Conservation (phyloP, 768 basidiomycete species). For the Boletus reticuloceps region DNA sequence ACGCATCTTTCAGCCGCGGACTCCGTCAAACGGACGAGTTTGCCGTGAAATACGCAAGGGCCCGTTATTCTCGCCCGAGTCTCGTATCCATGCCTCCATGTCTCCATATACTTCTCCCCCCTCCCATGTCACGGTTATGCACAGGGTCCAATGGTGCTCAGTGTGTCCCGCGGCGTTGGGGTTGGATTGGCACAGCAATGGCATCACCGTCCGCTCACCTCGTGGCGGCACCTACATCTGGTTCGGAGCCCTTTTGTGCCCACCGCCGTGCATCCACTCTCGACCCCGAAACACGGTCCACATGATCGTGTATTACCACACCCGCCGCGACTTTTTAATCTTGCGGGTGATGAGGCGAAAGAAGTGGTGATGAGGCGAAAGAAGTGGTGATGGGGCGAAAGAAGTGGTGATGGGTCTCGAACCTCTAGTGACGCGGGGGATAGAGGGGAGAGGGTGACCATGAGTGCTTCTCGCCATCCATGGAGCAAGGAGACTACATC, state of each 20-base stretch:
- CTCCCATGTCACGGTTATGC: neutral
- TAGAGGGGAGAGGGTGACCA: neutral
- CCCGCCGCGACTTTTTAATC: constrained; percentile 21
- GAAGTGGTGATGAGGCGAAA: no score
- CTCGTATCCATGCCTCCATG: neutral
- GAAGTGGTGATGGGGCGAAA: no score
- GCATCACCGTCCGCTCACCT: constrained; percentile 9
- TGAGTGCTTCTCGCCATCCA: constrained; percentile 7
- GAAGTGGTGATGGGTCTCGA: constrained; percentile 12
- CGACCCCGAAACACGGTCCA: constrained; percentile 1
- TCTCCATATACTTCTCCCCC: neutral
- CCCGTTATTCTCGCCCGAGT: neutral
- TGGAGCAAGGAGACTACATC: neutral
- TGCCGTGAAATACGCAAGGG: constrained; percentile 1
- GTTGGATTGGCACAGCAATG: constrained; percentile 2
- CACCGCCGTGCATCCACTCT: constrained; percentile 12
- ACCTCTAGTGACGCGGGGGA: constrained; percentile 2
- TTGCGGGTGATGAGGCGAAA: constrained; percentile 4
- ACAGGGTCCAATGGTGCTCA: neutral
- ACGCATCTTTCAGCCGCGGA: constrained; percentile 7
- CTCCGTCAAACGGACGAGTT: neutral
- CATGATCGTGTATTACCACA: constrained; percentile 9
- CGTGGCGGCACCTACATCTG: constrained; percentile 9
- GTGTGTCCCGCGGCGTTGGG: constrained; percentile 1
- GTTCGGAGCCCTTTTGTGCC: neutral